Base-by-base conservation (phyloP, 1,284 basidiomycete genomes). In the Ustilago curta region DNA sequence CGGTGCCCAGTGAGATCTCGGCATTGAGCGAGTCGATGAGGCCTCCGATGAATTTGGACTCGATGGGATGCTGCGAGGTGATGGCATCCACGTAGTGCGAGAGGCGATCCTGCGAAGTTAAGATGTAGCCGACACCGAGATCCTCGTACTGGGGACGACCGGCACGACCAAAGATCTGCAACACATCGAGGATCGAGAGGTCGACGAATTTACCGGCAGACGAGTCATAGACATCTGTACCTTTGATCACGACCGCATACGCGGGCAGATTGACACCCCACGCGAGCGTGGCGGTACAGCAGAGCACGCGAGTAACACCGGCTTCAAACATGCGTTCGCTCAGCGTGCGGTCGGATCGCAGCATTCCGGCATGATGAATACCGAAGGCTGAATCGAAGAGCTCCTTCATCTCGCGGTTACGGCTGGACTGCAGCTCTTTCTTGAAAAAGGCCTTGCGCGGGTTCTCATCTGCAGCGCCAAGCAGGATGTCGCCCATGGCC, bases 181-280 rank as follows among this genome's bases (percentile, higher is more conserved):
- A 87, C 5, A 99, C 97, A 84, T 99, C 97, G 43, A 99, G 88
- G 16, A 99, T 92, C 3, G 95, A 93, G 29, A 99, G 88, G 85
- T 99, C 95, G 56, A 93, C 91, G 80, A 98, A 97, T 35, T 76
- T 76, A n/a, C 83, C 83, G 4, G 74, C 75, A 4, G 81, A 77
- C 7, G 82, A 79, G 54, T 84, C 81, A 84, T 99, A 99, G 3
- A 99, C 89, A 79, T 99, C 93, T 0, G 97, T 99, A 16, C 97
- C 97, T 86, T 99, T 99, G 87, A 99, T 99, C 75, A 99, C 88
- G 62, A 87, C 94, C 61, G 97, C 97, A 86, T 99, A 97, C 5
- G 97, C 97, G 42, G 97, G 97, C 80, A 99, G 87, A 85, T 99
- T 99, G 80, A 99, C 97, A 88, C 97, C 97, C 97, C 97, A 99